Percentiles rank a stretch among this genome's conserved stretches.
phyloP scores from a whole-genome alignment of 257 asterid genomes.

The Primulina huaijiensis region DNA sequence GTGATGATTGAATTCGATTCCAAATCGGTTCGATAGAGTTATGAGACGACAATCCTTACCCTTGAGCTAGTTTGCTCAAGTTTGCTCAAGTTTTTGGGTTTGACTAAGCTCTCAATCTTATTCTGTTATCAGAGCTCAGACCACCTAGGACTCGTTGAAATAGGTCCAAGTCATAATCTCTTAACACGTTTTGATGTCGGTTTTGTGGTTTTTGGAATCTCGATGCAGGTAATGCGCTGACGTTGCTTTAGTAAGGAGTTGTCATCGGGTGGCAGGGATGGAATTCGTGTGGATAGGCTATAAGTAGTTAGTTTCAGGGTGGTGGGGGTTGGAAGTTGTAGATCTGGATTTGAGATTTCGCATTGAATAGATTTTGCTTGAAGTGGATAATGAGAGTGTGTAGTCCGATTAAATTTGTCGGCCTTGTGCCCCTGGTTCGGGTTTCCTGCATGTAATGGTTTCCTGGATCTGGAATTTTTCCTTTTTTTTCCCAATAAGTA shows the following conservation, averaged over 20 bases:
- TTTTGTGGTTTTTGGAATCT: neutral
- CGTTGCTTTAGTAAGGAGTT: neutral
- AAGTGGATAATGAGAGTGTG: slow-evolving; percentile 14
- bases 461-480: slow-evolving; percentile 20
- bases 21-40: too few species aligned
- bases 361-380: slow-evolving; percentile 23
- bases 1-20: neutral
- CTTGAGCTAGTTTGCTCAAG: too few species aligned
- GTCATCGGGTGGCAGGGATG: slow-evolving; percentile 13
- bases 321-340: neutral
- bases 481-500: neutral
- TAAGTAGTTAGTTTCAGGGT: neutral
- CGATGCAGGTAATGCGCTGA: slow-evolving; percentile 11
- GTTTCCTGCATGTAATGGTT: neutral
- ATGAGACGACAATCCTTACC: too few species aligned
- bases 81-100: too few species aligned
- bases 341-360: slow-evolving; percentile 19
- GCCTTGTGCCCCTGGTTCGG: slow-evolving; percentile 13
- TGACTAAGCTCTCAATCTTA: too few species aligned
- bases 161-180: too few species aligned
- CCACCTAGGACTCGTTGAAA: too few species aligned
- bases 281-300: slow-evolving; percentile 13
- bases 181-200: neutral
- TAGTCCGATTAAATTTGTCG: slow-evolving; percentile 11
- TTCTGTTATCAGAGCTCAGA: too few species aligned